A percentile compares a stretch with the other conserved stretches of the same genome.
Conservation (phyloP, 2,329 filamentous ascomycete genomes). For the Knoxdaviesia proteae region DNA sequence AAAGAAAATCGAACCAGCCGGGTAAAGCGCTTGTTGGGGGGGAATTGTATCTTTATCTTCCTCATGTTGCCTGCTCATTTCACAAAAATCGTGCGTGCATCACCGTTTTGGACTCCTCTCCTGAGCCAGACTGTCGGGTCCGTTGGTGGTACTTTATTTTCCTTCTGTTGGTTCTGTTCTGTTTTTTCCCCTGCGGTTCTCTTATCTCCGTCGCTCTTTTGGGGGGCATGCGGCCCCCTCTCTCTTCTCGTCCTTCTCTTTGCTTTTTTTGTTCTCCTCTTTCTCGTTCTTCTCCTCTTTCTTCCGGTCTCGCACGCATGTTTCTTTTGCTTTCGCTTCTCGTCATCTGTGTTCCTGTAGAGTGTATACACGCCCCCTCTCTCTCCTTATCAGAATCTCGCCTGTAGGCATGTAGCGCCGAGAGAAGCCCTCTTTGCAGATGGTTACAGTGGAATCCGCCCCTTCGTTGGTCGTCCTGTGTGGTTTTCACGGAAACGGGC, state of each 20-base stretch:
- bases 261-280: conserved; percentile 8
- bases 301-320: neutral
- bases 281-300: conserved; percentile 6
- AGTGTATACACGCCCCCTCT: neutral
- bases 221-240: conserved; percentile 5
- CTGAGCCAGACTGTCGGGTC: too few species aligned
- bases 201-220: conserved; percentile 5
- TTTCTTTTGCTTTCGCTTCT: neutral
- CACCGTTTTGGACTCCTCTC: too few species aligned
- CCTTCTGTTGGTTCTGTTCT: neutral
- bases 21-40: too few species aligned
- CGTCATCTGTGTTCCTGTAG: neutral
- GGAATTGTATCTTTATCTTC: too few species aligned
- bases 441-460: too few species aligned
- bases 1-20: neutral
- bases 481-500: too few species aligned
- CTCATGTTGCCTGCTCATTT: too few species aligned
- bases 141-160: neutral
- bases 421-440: too few species aligned
- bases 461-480: too few species aligned
- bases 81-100: too few species aligned
- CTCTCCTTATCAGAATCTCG: neutral
- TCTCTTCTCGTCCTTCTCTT: conserved; percentile 9
- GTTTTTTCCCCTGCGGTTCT: conserved; percentile 2
- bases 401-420: too few species aligned